Conservation (phyloP, 2,329 filamentous ascomycete genomes). For the Peltaster fructicola region DNA sequence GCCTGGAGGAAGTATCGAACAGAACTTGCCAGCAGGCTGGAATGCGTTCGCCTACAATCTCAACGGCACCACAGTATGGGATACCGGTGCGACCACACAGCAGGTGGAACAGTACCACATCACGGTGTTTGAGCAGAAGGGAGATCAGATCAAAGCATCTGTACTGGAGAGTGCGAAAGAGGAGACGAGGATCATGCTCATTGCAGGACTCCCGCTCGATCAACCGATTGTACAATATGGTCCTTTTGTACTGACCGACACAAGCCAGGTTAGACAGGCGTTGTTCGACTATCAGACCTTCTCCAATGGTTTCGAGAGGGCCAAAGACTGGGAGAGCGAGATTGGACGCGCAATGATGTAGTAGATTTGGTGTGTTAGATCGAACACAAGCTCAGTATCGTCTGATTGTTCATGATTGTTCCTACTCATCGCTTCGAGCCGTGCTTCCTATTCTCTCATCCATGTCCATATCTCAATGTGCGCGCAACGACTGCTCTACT, state of each 20-base stretch:
- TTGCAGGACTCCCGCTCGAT: slow-evolving; percentile 64
- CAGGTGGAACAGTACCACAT: slow-evolving; percentile 60
- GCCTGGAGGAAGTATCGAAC: slow-evolving; percentile 60
- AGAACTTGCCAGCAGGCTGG: slow-evolving; percentile 63
- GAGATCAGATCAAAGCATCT: slow-evolving; percentile 55
- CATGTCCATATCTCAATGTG: too few relatives aligned
- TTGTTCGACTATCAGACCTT: slow-evolving; percentile 57
- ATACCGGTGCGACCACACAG: slow-evolving; percentile 32
- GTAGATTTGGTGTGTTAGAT: too few relatives aligned
- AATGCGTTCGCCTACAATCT: slow-evolving; percentile 81
- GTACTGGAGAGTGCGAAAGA: slow-evolving; percentile 49
- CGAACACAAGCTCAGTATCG: too few relatives aligned
- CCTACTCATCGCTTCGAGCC: too few relatives aligned
- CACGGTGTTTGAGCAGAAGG: slow-evolving; percentile 67
- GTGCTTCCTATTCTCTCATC: too few relatives aligned
- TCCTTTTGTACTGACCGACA: slow-evolving; percentile 59
- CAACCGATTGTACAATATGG: slow-evolving; percentile 72
- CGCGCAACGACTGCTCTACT: too few relatives aligned
- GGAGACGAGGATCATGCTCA: slow-evolving; percentile 44
- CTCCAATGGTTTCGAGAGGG: slow-evolving; percentile 65
- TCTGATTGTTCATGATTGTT: too few relatives aligned
- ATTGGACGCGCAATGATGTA: slow-evolving; percentile 60
- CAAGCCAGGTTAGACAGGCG: slow-evolving; percentile 59
- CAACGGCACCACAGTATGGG: slow-evolving; percentile 52
- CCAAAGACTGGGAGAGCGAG: slow-evolving; percentile 63